Evolutionary conservation across 129 eudicot species (phyloP), one percentile per base, ranked within the genome.

Genomic region (Saposhnikovia divaricata): DNA sequence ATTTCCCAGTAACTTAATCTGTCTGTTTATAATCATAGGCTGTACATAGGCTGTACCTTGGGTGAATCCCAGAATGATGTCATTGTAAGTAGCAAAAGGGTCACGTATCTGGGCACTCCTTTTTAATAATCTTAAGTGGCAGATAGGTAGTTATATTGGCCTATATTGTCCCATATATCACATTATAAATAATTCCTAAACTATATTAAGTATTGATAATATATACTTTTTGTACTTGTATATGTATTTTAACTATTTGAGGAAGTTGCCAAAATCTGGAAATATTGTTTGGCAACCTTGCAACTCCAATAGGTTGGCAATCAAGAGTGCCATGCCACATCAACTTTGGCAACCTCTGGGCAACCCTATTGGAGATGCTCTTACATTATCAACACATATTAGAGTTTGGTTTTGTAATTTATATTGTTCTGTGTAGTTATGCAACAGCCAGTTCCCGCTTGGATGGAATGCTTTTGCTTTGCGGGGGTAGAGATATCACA

Each of bases 401-500:
- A 8, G 68, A 38, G 6, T 55, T 57, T 3, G n/a, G 11, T 39
- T 37, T 66, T 16, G 6, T 3, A 39, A 76, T 81, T 75, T 23
- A 19, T 70, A 76, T 82, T 48, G 8, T 23, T 78, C 9, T 28
- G 66, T 82, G 69, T 82, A 95, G 98, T 94, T 95, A 92, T 82
- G 97, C 97, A 46, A 95, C 97, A 68, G 98, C 94, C 50, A 95
- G 98, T 87, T 91, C 98, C 34, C 93, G 98, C 27, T 89, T 97
- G 50, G 98, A 95, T 88, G 98, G 97, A 79, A 95, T 95, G 98
- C 88, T 95, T 85, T 87, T 95, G 91, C 94, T 95, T 80, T 95
- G 98, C 86, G 98, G 98, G 76, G 98, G 98, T 88, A 90, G 98
- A 87, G 98, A 95, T 77, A 74, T 90, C 46, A 87, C 96, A 25